phyloP scores from a whole-genome alignment of 1,284 basidiomycete genomes.

The Garcileccinum viscosum region DNA sequence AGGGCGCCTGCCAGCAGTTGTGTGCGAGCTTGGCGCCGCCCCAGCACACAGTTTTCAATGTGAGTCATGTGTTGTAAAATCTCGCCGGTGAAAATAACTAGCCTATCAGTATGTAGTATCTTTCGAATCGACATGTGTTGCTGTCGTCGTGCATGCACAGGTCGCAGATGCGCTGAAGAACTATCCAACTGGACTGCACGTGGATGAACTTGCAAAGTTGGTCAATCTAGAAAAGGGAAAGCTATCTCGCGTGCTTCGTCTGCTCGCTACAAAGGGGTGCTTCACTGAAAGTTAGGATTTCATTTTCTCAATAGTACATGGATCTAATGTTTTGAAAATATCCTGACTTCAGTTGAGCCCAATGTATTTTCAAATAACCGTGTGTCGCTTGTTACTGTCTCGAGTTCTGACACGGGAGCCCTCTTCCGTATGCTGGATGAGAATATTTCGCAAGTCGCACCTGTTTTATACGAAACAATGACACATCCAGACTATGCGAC shows the following conservation, averaged over 20 bases:
- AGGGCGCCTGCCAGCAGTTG: background rate
- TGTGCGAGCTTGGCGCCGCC: background rate
- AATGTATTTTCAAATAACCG: constrained; percentile 39
- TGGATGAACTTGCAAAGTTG: constrained; percentile 29
- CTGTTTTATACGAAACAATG: constrained; percentile 33
- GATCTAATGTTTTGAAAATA: background rate
- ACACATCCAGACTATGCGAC: constrained; percentile 29
- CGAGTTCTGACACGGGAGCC: constrained; percentile 15
- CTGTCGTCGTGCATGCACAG: constrained; percentile 28
- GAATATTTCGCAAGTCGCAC: constrained; percentile 18
- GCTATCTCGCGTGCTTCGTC: constrained; percentile 39
- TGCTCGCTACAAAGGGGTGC: constrained; percentile 40
- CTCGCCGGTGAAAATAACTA: background rate
- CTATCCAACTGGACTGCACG: constrained; percentile 33
- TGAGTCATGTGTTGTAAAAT: background rate
- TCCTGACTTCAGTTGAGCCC: constrained; percentile 20
- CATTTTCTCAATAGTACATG: background rate
- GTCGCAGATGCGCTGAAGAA: constrained; percentile 33
- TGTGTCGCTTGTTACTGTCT: constrained; percentile 31
- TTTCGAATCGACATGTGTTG: constrained; percentile 34
- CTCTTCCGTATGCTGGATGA: constrained; percentile 21
- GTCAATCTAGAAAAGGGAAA: constrained; percentile 36
- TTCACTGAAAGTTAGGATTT: constrained; percentile 36
- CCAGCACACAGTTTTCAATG: background rate
- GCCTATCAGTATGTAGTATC: background rate